Evolutionary conservation across 2,329 filamentous ascomycete genomes (phyloP), one percentile per base, ranked within the genome.

Genomic region (Thermomyces lanuginosus): DNA sequence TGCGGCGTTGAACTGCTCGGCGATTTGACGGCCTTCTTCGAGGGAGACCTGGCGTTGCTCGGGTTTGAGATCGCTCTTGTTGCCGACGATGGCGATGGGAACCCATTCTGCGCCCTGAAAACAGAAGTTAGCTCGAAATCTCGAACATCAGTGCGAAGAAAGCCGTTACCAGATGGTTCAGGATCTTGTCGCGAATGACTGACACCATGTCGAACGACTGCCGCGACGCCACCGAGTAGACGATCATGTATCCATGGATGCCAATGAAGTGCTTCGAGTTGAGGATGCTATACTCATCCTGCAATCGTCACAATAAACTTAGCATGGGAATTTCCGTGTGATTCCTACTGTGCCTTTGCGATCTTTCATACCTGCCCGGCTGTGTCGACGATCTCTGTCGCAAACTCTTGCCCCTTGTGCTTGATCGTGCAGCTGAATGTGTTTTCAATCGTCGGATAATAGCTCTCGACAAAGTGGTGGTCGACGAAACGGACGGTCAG

Each of bases 241-340:
- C 86, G 34, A 98, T 76, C 69, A 98, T 83, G 56, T 95, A 98
- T 31, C 89, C 89, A 61, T 98, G 89, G 40, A 95, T 95, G 36
- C 89, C 89, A 52, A 98, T 95, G 46, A 95, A 95, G 53, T 95
- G 86, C 61, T 95, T 95, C 36, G 81, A 92, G 57, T 93, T 95
- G 35, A 98, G 66, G 39, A 95, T 93, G 49, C 81, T 92, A 63
- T 98, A 98, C 58, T 98, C 89, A 63, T 98, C 89, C 76, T 89
- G 47, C 33, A 30, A 22, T 11, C n/a, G n/a, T n/a, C n/a, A n/a
- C n/a, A n/a, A n/a, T n/a, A n/a, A n/a, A n/a, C n/a, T n/a, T n/a
- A n/a, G n/a, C n/a, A n/a, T n/a, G n/a, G n/a, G n/a, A n/a, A n/a
- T n/a, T n/a, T n/a, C n/a, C n/a, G n/a, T n/a, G n/a, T n/a, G n/a